A percentile compares a stretch with the other conserved stretches of the same genome.
Conservation (phyloP, 768 basidiomycete species). For the Pleurotus tuber-regium region DNA sequence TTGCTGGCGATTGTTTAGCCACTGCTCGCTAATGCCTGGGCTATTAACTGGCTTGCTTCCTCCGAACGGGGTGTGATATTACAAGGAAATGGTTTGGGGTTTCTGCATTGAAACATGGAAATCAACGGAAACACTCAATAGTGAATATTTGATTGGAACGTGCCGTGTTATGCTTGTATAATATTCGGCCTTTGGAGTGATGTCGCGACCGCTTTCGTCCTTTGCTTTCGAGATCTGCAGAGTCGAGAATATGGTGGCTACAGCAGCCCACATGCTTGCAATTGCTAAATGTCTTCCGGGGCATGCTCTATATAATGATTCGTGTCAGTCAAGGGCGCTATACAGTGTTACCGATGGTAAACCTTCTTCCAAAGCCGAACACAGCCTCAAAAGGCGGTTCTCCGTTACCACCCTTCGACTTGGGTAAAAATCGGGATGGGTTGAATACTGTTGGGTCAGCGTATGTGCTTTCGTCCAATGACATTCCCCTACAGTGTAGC, state of each 20-base stretch:
- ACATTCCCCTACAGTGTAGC: conserved; percentile 23
- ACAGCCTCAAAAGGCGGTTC: conserved; percentile 20
- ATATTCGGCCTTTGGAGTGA: conserved; percentile 26
- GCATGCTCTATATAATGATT: conserved; percentile 11
- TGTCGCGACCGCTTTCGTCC: conserved; percentile 27
- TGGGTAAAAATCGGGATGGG: conserved; percentile 21
- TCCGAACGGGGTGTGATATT: background rate
- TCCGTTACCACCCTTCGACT: conserved; percentile 14
- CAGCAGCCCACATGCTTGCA: conserved; percentile 27
- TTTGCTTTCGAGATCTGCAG: conserved; percentile 24
- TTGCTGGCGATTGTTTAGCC: too few species aligned
- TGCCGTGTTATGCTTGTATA: conserved; percentile 32
- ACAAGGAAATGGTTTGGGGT: background rate
- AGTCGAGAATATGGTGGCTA: conserved; percentile 29
- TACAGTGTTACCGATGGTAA: background rate
- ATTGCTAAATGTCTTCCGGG: conserved; percentile 33
- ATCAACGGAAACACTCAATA: too few species aligned
- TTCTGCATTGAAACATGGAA: too few species aligned
- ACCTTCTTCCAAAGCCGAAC: conserved; percentile 22
- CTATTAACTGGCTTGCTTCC: too few species aligned
- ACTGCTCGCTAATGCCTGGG: too few species aligned
- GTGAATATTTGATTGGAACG: too few species aligned
- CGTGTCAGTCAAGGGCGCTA: background rate
- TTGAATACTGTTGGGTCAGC: conserved; percentile 20
- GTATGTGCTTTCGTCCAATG: conserved; percentile 22